These are phyloP conservation scores for Mycena floridula DNA, from an alignment of 768 basidiomycete genomes.

Conservation along the genomic window DNA sequence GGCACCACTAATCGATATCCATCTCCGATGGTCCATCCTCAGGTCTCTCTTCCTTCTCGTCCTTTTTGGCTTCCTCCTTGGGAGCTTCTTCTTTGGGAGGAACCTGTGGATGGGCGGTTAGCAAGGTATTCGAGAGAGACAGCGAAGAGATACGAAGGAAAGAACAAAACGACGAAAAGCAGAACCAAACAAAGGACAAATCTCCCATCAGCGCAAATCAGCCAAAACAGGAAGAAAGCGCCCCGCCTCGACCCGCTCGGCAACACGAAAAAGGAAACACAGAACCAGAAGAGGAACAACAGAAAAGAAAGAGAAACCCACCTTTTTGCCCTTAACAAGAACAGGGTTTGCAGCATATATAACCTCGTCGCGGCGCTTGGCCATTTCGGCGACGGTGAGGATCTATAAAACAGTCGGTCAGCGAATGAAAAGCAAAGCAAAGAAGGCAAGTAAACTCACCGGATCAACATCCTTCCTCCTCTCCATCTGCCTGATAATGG, in stretches of 20 bases:
- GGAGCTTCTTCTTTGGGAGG: slow-evolving; percentile 45
- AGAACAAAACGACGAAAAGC: too few relatives aligned
- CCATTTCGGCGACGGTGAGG: slow-evolving; percentile 76
- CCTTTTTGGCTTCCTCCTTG: slow-evolving; percentile 34
- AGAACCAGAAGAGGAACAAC: too few relatives aligned
- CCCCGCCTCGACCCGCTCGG: too few relatives aligned
- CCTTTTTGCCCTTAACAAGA: slow-evolving; percentile 86
- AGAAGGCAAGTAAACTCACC: too few relatives aligned
- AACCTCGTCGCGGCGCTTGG: slow-evolving; percentile 89
- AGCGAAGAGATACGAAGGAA: too few relatives aligned
- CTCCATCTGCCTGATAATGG: slow-evolving; percentile 82
- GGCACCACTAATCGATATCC: slow-evolving; percentile 85
- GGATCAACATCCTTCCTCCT: slow-evolving; percentile 85
- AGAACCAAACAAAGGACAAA: too few relatives aligned
- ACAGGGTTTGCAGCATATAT: slow-evolving; percentile 88
- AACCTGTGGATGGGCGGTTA: slow-evolving; percentile 43
- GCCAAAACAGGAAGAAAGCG: slow-evolving; percentile 75
- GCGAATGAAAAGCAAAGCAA: too few relatives aligned
- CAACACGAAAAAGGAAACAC: too few relatives aligned
- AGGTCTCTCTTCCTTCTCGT: slow-evolving; percentile 24
- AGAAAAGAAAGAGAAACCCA: too few relatives aligned
- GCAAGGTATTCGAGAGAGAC: too few relatives aligned
- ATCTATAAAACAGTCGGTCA: too few relatives aligned
- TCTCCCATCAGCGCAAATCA: too few relatives aligned
- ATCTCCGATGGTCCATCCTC: slow-evolving; percentile 61